Base-by-base conservation (phyloP, 2,329 filamentous ascomycete genomes). In the Fusarium oligoseptatum region DNA sequence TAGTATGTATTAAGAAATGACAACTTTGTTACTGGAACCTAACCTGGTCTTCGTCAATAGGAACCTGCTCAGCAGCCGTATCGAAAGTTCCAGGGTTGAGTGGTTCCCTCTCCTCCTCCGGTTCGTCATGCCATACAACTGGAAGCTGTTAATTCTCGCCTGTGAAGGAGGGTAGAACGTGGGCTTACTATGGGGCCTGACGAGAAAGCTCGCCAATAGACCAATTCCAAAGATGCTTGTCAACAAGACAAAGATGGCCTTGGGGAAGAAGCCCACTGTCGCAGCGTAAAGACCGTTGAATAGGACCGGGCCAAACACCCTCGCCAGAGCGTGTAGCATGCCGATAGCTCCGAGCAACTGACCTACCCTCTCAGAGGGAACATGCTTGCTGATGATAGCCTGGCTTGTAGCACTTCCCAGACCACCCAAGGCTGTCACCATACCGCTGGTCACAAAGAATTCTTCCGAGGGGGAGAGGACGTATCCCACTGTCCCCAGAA, bases 301-400 rank as follows among this genome's bases (percentile, higher is more conserved):
- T 1, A 96, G 80, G 0, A 94, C 88, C 0, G 97, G 97, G 1
- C 93, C 92, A 14, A 97, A 81, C 3, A 98, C 91, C 71, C 95
- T 88, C 4, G 94, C 90, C 39, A 98, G 84, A 1, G 95, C 93
- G 83, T 98, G 96, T 67, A 98, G 84, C 71, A 98, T 86, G 0
- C 96, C 97, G 17, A 92, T 93, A 2, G 95, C 95, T 24, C 97
- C 97, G 0, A 99, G 88, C n/a, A 98, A 86, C 81, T 97, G 92
- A 0, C 97, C 97, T 0, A 97, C 92, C 56, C 90, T 90, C 73
- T 97, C 93, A 1, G 91, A 87, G 0, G 95, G 94, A 0, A 98
- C 92, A 81, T 98, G 97, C 81, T 98, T 98, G 22, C 95, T 98
- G 60, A 98, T 85, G 1, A 93, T 90, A 2, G 94, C 92, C 79